Conservation (phyloP, 2,329 filamentous ascomycete genomes). For the Fusarium goolgardi region DNA sequence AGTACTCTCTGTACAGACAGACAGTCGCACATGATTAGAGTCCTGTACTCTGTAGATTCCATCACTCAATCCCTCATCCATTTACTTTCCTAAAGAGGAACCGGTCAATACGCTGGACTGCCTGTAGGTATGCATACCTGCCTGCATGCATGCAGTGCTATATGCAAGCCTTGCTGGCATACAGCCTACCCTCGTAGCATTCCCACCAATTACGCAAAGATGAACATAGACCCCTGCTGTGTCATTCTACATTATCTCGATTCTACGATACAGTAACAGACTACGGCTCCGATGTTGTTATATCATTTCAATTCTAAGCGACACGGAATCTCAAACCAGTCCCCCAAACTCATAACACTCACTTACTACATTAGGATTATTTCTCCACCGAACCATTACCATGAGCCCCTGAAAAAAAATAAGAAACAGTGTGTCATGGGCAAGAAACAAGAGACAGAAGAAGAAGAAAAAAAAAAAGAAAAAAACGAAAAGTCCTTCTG, state of each 20-base stretch:
- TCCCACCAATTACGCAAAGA: slow-evolving; percentile 3
- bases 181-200: not conserved
- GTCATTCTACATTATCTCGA: not conserved
- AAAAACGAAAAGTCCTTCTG: slow-evolving; percentile 35
- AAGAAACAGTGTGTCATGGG: slow-evolving; percentile 27
- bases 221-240: not conserved
- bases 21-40: not conserved
- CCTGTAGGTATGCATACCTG: not conserved
- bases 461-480: slow-evolving; percentile 2
- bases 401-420: not conserved
- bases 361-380: not conserved
- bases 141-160: not conserved
- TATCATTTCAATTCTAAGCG: not conserved
- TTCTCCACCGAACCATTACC: slow-evolving; percentile 10
- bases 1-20: not conserved
- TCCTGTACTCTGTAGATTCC: too few relatives aligned
- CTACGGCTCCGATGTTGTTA: slow-evolving; percentile 22
- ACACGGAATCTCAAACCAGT: not conserved
- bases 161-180: slow-evolving; percentile 9
- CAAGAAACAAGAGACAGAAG: not conserved
- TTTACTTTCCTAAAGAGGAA: slow-evolving; percentile 51
- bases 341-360: slow-evolving; percentile 1
- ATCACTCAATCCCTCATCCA: not conserved
- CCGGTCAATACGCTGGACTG: slow-evolving; percentile 48
- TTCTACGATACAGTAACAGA: not conserved